Percentiles rank a stretch among this genome's conserved stretches.
These are phyloP conservation scores for Elaphomyces granulatus DNA, from an alignment of 495 filamentous ascomycete species.

Conservation along the genomic window DNA sequence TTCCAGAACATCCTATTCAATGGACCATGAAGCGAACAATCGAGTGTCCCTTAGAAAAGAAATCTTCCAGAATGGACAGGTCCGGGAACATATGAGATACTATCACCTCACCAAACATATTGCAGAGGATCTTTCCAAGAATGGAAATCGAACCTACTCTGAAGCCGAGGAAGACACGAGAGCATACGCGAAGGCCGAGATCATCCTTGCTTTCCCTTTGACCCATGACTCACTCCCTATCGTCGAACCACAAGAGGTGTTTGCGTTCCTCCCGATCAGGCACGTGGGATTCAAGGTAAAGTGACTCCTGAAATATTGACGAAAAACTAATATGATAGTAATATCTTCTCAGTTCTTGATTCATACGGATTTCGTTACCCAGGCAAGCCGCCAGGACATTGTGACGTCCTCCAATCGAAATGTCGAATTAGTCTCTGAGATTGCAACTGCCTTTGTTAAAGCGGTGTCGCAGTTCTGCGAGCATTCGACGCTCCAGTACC, in stretches of 20 bases:
- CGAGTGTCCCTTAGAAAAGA: conserved; percentile 3
- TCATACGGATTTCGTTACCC: conserved; percentile 33
- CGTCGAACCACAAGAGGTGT: conserved; percentile 15
- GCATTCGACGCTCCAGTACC: conserved; percentile 11
- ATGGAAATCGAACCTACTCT: conserved; percentile 18
- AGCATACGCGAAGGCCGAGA: conserved; percentile 14
- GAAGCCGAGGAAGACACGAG: conserved; percentile 3
- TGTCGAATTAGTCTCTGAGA: conserved; percentile 6
- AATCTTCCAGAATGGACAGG: not conserved
- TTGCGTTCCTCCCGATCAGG: conserved; percentile 27
- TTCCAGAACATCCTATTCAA: conserved; percentile 5
- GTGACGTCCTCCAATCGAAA: conserved; percentile 12
- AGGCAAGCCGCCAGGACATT: conserved; percentile 30
- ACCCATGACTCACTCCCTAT: conserved; percentile 11
- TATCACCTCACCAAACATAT: conserved; percentile 13
- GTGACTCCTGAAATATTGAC: not conserved
- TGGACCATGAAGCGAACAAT: not conserved
- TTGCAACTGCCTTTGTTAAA: conserved; percentile 12
- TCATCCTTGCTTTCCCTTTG: conserved; percentile 30
- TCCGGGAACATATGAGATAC: conserved; percentile 1
- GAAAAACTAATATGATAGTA: not conserved
- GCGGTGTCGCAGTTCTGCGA: conserved; percentile 16
- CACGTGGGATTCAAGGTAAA: conserved; percentile 15
- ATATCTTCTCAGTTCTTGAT: conserved; percentile 31
- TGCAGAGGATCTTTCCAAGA: conserved; percentile 12